A percentile compares a stretch with the other conserved stretches of the same genome.
phyloP scores from a whole-genome alignment of 1,284 basidiomycete genomes.

The Ceratobasidium sp. region DNA sequence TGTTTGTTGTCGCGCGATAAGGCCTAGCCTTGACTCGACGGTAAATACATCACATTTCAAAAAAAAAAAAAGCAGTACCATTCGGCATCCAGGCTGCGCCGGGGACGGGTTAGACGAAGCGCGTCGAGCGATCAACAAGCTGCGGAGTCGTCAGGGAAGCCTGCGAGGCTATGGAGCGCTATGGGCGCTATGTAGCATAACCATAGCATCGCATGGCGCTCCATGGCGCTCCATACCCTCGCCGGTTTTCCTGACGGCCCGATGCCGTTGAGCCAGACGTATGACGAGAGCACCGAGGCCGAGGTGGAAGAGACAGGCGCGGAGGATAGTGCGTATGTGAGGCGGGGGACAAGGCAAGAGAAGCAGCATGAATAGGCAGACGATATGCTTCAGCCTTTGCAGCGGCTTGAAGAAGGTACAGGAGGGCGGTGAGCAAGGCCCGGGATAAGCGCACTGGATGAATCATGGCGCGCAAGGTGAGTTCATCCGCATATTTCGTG shows the following conservation, averaged over 20 bases:
- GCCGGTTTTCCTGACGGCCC: too few species aligned
- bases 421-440: conserved; percentile 95
- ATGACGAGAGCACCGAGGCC: conserved; percentile 22
- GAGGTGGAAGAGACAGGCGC: conserved; percentile 13
- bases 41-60: too few species aligned
- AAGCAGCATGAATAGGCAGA: conserved; percentile 66
- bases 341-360: conserved; percentile 1
- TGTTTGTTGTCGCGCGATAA: too few species aligned
- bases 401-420: conserved; percentile 91
- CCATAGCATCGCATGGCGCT: too few species aligned
- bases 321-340: background rate
- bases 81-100: background rate
- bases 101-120: conserved; percentile 26
- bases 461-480: conserved; percentile 90
- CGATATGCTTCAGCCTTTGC: conserved; percentile 77
- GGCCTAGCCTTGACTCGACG: too few species aligned
- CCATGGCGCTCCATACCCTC: too few species aligned
- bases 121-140: conserved; percentile 36
- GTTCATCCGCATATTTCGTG: conserved; percentile 47
- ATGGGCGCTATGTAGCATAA: too few species aligned
- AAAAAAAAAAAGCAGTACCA: too few species aligned
- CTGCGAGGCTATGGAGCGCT: too few species aligned
- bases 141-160: background rate
- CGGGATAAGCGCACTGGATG: conserved; percentile 78
- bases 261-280: conserved; percentile 8